Evolutionary conservation across 139 green algal genomes (phyloP), one percentile per base, ranked within the genome.

Genomic region (Haematococcus lacustris): DNA sequence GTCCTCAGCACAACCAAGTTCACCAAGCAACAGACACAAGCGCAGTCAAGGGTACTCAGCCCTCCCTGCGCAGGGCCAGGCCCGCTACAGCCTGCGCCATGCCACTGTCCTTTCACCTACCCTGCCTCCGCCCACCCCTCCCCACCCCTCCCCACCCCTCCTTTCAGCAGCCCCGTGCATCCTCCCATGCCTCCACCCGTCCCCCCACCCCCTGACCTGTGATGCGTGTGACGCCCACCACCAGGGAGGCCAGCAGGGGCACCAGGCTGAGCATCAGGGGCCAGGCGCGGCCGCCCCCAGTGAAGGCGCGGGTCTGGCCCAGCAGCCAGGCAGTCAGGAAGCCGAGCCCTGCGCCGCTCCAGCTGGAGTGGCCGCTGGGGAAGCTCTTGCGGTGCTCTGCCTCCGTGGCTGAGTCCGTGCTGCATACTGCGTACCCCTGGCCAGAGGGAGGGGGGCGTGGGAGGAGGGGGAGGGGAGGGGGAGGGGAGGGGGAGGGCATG

Each of bases 351-450:
- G 80, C 80, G 21, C 82, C 89, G 40, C 53, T 82, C 77, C 83
- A 88, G 9, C 84, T 87, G 3, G 74, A 83, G 78, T 93, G 88
- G 5, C 88, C 82, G 51, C 68, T 80, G 62, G 87, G 87, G 71
- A 89, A 92, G 71, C 74, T 87, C 67, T 93, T 93, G 2, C 78
- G 73, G 28, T 83, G 76, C 37, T 93, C 88, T 0, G 63, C 39
- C 17, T 78, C 50, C n/a, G 80, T 62, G 3, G 76, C 26, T 2
- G 82, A 75, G 25, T 61, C 30, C 2, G 61, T 39, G 2, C 74
- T 43, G 53, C 86, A 91, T 1, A 73, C 32, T 0, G 82, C 38
- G 34, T 74, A 62, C 3, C 86, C 84, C 40, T 28, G 71, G 61
- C 9, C 3, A 23, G 40, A 33, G 1, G 0, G 62, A 7, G 51